Percentiles rank a stretch among this genome's conserved stretches.
phyloP scores from a whole-genome alignment of 352 stramenopile genomes.

The Hyphochytrium catenoides region DNA sequence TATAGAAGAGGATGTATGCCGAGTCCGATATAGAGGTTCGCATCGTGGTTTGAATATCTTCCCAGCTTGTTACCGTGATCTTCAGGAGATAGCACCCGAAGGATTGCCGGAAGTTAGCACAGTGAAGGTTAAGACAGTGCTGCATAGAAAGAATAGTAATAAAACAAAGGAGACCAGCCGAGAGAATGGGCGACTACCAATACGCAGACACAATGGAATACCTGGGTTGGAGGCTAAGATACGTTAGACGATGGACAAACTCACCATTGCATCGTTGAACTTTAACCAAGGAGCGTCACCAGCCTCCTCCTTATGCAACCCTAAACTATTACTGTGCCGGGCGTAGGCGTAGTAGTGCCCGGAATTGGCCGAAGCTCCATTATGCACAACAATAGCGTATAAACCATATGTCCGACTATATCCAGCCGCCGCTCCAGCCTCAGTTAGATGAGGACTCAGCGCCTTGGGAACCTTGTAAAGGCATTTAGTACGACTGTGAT shows the following conservation, averaged over 20 bases:
- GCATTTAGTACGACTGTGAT: background rate
- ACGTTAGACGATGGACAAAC: too few relatives aligned
- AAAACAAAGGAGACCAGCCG: too few relatives aligned
- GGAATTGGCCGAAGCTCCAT: slow-evolving; percentile 56
- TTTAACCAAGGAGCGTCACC: slow-evolving; percentile 59
- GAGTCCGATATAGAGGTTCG: slow-evolving; percentile 53
- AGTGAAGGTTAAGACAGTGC: too few relatives aligned
- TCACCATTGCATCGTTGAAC: slow-evolving; percentile 69
- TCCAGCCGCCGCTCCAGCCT: slow-evolving; percentile 7
- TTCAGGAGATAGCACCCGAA: too few relatives aligned
- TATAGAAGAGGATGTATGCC: slow-evolving; percentile 66
- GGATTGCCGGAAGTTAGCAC: too few relatives aligned
- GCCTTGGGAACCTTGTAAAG: background rate
- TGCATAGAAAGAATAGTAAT: too few relatives aligned
- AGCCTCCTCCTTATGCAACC: slow-evolving; percentile 52
- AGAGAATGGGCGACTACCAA: too few relatives aligned
- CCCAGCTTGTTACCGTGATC: slow-evolving; percentile 44
- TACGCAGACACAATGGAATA: too few relatives aligned
- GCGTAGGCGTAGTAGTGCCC: slow-evolving; percentile 74
- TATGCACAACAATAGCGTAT: slow-evolving; percentile 67
- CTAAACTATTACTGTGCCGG: slow-evolving; percentile 35
- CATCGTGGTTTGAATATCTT: slow-evolving; percentile 45
- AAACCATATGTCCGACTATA: slow-evolving; percentile 42
- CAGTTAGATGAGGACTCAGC: background rate
- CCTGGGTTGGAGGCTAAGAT: too few relatives aligned